Evolutionary conservation across 208 protist genomes (phyloP), one percentile per base, ranked within the genome.

Genomic region (Endotrypanum monterogeii): DNA sequence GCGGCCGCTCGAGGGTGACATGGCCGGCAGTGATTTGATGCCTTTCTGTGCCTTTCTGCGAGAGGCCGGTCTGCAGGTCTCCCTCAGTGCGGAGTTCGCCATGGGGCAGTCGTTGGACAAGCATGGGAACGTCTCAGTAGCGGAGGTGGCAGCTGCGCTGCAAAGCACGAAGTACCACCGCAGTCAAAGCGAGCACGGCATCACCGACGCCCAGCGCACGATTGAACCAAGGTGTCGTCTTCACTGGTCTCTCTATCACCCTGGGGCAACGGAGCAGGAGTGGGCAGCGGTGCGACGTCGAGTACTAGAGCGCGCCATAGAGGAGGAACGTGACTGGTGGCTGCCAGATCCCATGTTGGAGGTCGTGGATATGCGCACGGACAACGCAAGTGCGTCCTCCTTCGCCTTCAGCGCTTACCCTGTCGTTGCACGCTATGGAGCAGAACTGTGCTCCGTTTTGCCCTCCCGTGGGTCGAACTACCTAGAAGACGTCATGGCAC

Each of bases 261-360:
- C 93, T 0, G 90, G 89, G 20, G 90, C 90, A 8, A 90, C 62
- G 8, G 86, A 79, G n/a, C 81, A 79, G 50, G 93, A 97, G 86
- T 97, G 93, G 93, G 87, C 89, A 30, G 66, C 70, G 35, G 88
- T 75, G 39, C 90, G 93, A 41, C 85, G 90, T 18, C 44, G 55
- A 48, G 90, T 91, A 39, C 82, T 97, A n/a, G 54, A 81, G 50
- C 68, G 67, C 39, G 90, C 93, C 9, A 85, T 93, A 76, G 51
- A 60, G 20, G 67, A 80, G 41, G 89, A 95, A 70, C 88, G 90
- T 12, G 90, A 94, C 71, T 97, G 93, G 91, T 97, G 90, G 90
- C 54, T 90, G 61, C 60, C 80, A 6, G 91, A 96, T 73, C 87
- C 89, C 52, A 85, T 95, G 41, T 79, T 96, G n/a, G 81, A 91